Evolutionary conservation across 148 eudicot species (phyloP), one percentile per base, ranked within the genome.

Genomic region (Spergularia bocconei): DNA sequence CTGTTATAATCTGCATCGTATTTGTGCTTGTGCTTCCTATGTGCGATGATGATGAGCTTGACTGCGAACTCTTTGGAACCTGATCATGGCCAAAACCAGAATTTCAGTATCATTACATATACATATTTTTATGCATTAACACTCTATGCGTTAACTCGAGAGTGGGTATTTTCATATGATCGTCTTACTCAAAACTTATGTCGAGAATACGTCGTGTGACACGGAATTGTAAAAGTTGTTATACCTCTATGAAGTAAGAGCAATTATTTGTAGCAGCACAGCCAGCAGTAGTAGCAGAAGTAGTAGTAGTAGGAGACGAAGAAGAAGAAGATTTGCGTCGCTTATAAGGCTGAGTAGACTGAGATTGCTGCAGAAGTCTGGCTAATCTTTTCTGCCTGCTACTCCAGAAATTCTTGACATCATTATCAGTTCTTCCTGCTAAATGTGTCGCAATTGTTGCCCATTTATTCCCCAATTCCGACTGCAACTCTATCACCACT

Each of bases 361-460:
- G 74, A 11, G 83, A 71, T 12, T 82, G 73, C 7, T 82, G 73
- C 7, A 85, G 85, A 74, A 92, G 72, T 72, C 89, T 82, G 5
- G 92, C 86, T 39, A 92, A 69, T 69, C 92, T 84, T 82, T 90
- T 90, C 64, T 84, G 92, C 70, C 97, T 79, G 78, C 94, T 90
- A 80, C 97, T 90, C 97, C 97, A 92, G 17, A 92, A 92, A 69
- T 92, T 92, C 88, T 92, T 92, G 63, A 92, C 97, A 76, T 92
- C 94, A 60, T 92, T 92, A 38, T 92, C 97, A 0, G 97, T 90
- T 73, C 97, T 77, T 39, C 97, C 97, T 0, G 84, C 83, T 62
- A 92, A 79, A 80, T 86, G 79, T 2, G 92, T 84, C 0, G 97
- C 89, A 6, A 92, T 92, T 72, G 69, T 88, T 4, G 94, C 97